Evolutionary conservation across 257 asterid species (phyloP).

Genomic region (Ilex aquifolium): DNA sequence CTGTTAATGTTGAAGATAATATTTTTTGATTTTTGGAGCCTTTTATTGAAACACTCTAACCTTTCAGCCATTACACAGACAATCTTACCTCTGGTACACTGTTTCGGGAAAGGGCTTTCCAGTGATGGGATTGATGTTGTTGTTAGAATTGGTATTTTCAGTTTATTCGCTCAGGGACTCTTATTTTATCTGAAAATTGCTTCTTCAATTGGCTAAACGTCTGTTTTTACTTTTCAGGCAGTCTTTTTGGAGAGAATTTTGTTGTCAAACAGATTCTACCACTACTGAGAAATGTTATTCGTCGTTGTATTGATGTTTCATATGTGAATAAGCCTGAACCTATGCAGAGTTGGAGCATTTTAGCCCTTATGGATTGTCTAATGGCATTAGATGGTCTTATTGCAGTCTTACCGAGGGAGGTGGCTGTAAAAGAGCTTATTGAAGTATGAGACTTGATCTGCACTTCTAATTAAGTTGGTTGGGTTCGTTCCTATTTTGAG

Average conservation of each 20-base stretch:
- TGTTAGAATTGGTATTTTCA: slow-evolving; percentile 74
- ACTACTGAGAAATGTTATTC: slow-evolving; percentile 45
- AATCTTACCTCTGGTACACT: slow-evolving; percentile 74
- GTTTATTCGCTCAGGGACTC: slow-evolving; percentile 14
- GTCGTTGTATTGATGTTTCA: slow-evolving; percentile 55
- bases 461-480: not conserved
- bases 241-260: slow-evolving; percentile 75
- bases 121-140: slow-evolving; percentile 80
- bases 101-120: slow-evolving; percentile 92
- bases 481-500: not conserved
- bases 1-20: slow-evolving; percentile 3
- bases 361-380: slow-evolving; percentile 69
- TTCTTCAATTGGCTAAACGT: slow-evolving; percentile 16
- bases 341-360: slow-evolving; percentile 73
- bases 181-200: slow-evolving; percentile 12
- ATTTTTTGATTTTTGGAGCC: not conserved
- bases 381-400: slow-evolving; percentile 66
- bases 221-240: slow-evolving; percentile 48
- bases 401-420: slow-evolving; percentile 56
- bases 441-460: slow-evolving; percentile 41
- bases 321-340: slow-evolving; percentile 61
- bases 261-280: slow-evolving; percentile 77
- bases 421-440: slow-evolving; percentile 68
- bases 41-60: slow-evolving; percentile 2
- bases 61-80: slow-evolving; percentile 47